Conservation (phyloP, 2,329 filamentous ascomycete genomes). For the Trichoderma afroharzianum region DNA sequence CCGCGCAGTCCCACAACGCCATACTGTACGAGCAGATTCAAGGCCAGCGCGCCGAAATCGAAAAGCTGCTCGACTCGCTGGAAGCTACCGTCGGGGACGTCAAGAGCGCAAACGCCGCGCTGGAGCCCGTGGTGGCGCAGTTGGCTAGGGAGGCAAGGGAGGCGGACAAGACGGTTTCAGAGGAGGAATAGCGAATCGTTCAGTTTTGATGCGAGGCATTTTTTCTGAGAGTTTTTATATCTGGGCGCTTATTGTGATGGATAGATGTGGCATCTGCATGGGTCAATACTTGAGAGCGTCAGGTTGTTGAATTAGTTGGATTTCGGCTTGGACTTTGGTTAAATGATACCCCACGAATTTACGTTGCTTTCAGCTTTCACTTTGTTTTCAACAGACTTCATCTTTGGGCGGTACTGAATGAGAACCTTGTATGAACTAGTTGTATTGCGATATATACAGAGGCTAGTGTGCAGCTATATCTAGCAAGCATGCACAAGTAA, state of each 20-base stretch:
- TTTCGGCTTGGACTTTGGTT: background rate
- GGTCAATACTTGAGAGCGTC: background rate
- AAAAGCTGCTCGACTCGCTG: constrained; percentile 45
- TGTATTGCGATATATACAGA: background rate
- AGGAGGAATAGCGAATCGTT: background rate
- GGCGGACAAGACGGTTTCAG: constrained; percentile 11
- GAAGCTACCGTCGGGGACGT: constrained; percentile 54
- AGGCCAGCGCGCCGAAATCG: constrained; percentile 54
- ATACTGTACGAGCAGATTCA: constrained; percentile 49
- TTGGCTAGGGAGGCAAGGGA: constrained; percentile 48
- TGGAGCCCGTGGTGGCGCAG: constrained; percentile 45
- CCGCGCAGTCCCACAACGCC: constrained; percentile 55
- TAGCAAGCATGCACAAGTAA: background rate
- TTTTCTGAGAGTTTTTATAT: background rate
- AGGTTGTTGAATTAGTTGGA: background rate
- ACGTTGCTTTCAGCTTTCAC: background rate
- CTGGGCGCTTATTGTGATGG: background rate
- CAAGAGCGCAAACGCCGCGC: constrained; percentile 47
- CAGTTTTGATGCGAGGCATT: background rate
- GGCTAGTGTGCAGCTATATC: background rate
- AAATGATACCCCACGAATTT: constrained; percentile 15
- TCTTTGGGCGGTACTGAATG: no score
- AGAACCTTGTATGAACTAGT: background rate
- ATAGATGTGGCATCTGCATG: background rate
- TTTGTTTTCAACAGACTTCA: background rate